Percentiles rank a stretch among this genome's conserved stretches.
Evolutionary conservation across 176 grass and related monocot genomes (phyloP).

Genomic region (Musa itinerans): DNA sequence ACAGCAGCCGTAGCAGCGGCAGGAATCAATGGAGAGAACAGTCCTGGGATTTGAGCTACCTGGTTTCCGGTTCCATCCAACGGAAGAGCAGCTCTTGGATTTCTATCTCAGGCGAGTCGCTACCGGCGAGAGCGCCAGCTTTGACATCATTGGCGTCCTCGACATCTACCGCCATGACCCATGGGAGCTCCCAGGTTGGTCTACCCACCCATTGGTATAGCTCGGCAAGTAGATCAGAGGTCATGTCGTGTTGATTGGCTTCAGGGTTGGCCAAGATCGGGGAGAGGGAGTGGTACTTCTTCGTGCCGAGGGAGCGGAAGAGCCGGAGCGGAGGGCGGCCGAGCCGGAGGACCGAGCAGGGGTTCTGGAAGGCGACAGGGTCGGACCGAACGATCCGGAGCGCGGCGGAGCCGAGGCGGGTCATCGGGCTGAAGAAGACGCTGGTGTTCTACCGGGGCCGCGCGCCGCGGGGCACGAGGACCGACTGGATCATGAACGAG

Average conservation of each 20-base stretch:
- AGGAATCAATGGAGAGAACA: background rate
- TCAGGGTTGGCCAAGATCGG: constrained; percentile 62
- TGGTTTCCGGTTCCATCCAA: constrained; percentile 80
- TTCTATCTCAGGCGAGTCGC: constrained; percentile 58
- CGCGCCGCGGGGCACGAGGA: constrained; percentile 60
- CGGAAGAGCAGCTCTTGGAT: constrained; percentile 71
- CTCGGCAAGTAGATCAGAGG: too few relatives aligned
- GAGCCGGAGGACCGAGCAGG: constrained; percentile 70
- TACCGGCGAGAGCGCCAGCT: constrained; percentile 48
- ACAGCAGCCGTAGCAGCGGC: too few relatives aligned
- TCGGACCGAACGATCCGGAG: constrained; percentile 48
- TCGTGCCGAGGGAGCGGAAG: constrained; percentile 63
- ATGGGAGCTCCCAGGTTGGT: constrained; percentile 63
- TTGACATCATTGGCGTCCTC: constrained; percentile 70
- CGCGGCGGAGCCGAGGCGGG: constrained; percentile 31
- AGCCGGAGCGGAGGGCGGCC: constrained; percentile 55
- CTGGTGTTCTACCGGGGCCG: constrained; percentile 80
- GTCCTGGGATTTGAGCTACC: constrained; percentile 41
- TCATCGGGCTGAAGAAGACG: constrained; percentile 88
- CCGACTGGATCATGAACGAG: constrained; percentile 97
- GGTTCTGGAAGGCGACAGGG: constrained; percentile 94
- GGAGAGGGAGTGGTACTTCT: constrained; percentile 97
- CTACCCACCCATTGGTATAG: too few relatives aligned
- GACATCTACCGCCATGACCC: constrained; percentile 83
- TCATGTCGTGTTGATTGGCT: background rate